Evolutionary conservation across 495 filamentous ascomycete genomes (phyloP), one percentile per base, ranked within the genome.

Genomic region (Aspergillus leporis): DNA sequence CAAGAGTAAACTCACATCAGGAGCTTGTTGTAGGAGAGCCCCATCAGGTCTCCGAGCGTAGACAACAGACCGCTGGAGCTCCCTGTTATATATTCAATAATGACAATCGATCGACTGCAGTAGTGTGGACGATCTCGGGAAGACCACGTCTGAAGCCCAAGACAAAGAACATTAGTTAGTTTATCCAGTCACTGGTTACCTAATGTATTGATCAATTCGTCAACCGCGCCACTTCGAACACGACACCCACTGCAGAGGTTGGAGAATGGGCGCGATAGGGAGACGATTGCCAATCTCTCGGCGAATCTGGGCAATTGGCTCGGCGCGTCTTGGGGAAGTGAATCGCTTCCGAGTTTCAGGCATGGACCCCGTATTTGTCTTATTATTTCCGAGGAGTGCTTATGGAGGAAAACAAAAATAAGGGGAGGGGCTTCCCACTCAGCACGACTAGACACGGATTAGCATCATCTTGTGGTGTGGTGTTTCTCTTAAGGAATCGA

Each of bases 271-370:
- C 28, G 45, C 30, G n/a, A 41, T 58, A 23, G 36, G 38, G 51
- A 16, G 52, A 53, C 40, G 61, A 60, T 14, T 71, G 72, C 68
- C 72, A 73, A 71, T 65, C 62, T 69, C 72, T 73, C 55, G 70
- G 72, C 72, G 63, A 62, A 66, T 66, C 72, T 64, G 55, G 64
- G 64, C 70, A 58, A 65, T 56, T 49, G 48, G 65, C 60, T 61
- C 49, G 59, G 58, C 53, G 48, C 31, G 38, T 54, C 52, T 21
- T 49, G 57, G 56, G 19, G 23, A 23, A 23, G 18, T 23, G 43
- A 47, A 7, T 47, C 43, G 43, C 47, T 51, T 22, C 53, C 22
- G 51, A 30, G 51, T 14, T 54, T 58, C 55, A 38, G 47, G 47
- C 36, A 22, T 47, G 16, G 12, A 10, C n/a, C 45, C 18, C n/a